phyloP scores from a whole-genome alignment of 2,329 filamentous ascomycete species.

The Aspergillus sp. region DNA sequence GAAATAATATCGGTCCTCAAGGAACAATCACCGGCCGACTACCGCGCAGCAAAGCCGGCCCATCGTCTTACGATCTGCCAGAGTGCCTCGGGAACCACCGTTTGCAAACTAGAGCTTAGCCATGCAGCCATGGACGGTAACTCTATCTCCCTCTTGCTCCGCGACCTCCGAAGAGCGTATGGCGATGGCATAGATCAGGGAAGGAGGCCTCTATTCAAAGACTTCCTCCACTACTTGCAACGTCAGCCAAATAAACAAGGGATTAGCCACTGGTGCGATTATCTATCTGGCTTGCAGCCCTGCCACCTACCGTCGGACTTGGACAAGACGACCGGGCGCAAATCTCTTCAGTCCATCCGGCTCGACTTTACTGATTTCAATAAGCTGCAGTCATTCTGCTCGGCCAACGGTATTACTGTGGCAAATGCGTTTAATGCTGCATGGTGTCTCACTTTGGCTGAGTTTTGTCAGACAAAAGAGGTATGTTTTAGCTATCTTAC shows the following conservation, averaged over 20 bases:
- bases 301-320: conserved; percentile 39
- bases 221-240: conserved; percentile 34
- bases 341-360: conserved; percentile 30
- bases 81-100: conserved; percentile 37
- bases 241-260: conserved; percentile 25
- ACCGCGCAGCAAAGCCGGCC: conserved; percentile 34
- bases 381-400: conserved; percentile 41
- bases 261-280: conserved; percentile 40
- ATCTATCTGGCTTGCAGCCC: conserved; percentile 32
- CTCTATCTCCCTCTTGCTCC: conserved; percentile 50
- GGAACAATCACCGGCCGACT: conserved; percentile 26
- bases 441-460: conserved; percentile 66
- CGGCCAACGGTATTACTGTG: conserved; percentile 47
- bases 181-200: conserved; percentile 36
- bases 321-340: conserved; percentile 16
- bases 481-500: conserved; percentile 54
- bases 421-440: conserved; percentile 65
- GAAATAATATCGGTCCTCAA: conserved; percentile 32
- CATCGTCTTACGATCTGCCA: conserved; percentile 49
- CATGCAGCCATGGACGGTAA: conserved; percentile 54
- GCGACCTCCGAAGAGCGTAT: conserved; percentile 49
- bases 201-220: conserved; percentile 34
- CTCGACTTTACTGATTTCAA: conserved; percentile 29
- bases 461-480: conserved; percentile 67
- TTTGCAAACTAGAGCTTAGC: conserved; percentile 51